Evolutionary conservation across 768 basidiomycete genomes (phyloP).

Genomic region (Tylopilus plumbeoviolaceoides): DNA sequence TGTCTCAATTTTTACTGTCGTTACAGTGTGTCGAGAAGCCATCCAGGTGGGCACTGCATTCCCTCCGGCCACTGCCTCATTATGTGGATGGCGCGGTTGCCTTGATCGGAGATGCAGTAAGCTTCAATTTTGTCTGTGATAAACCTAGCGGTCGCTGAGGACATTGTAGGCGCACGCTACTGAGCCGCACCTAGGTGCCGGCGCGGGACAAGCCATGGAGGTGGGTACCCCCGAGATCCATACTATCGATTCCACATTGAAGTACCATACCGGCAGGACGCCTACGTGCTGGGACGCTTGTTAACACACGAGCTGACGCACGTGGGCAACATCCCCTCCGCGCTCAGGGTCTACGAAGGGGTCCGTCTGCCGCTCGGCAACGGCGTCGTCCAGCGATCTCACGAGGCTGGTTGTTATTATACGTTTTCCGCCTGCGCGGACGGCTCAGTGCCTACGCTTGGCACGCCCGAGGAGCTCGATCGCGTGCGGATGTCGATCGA

Average conservation of each 20-base stretch:
- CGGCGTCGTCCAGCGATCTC: conserved; percentile 15
- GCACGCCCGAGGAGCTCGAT: conserved; percentile 7
- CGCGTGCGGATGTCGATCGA: neutral
- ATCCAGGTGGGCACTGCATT: conserved; percentile 43
- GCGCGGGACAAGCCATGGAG: conserved; percentile 50
- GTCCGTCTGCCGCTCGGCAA: conserved; percentile 30
- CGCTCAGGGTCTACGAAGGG: conserved; percentile 31
- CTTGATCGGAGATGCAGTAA: conserved; percentile 48
- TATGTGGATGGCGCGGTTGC: conserved; percentile 39
- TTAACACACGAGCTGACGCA: conserved; percentile 22
- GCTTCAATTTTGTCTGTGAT: neutral
- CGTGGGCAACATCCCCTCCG: conserved; percentile 18
- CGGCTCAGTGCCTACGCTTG: neutral
- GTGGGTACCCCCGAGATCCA: conserved; percentile 15
- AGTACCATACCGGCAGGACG: conserved; percentile 19
- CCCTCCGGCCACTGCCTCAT: conserved; percentile 35
- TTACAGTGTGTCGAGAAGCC: conserved; percentile 33
- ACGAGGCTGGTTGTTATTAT: conserved; percentile 19
- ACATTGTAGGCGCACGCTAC: conserved; percentile 41
- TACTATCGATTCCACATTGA: neutral
- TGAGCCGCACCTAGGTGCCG: conserved; percentile 44
- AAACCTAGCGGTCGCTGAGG: neutral
- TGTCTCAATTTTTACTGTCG: neutral
- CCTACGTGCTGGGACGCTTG: conserved; percentile 28
- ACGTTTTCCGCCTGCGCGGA: no score